Evolutionary conservation across 106 monocot species (phyloP).

Genomic region (Acorus gramineus): DNA sequence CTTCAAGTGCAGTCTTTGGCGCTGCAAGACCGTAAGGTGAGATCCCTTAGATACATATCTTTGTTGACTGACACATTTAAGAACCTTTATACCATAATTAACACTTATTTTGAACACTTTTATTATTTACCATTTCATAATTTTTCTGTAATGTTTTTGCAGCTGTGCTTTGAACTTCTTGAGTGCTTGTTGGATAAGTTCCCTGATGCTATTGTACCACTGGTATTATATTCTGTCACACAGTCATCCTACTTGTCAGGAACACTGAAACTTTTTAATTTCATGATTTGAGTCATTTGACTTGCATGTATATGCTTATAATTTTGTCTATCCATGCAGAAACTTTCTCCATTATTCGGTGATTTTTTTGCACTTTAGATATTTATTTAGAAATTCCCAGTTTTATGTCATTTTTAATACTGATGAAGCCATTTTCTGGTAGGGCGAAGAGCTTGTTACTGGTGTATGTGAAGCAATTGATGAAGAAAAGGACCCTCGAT

Average conservation of each 20-base stretch:
- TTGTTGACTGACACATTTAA: background rate
- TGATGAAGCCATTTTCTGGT: background rate
- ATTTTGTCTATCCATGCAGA: too few relatives aligned
- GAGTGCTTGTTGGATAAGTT: slow-evolving; percentile 50
- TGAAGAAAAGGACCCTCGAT: slow-evolving; percentile 83
- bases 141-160: slow-evolving; percentile 8
- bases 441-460: slow-evolving; percentile 68
- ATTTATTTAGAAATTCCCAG: too few relatives aligned
- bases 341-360: too few relatives aligned
- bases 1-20: slow-evolving; percentile 64
- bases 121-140: slow-evolving; percentile 2
- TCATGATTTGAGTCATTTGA: too few relatives aligned
- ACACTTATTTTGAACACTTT: background rate
- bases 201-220: slow-evolving; percentile 23
- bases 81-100: too few relatives aligned
- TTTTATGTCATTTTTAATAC: too few relatives aligned
- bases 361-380: too few relatives aligned
- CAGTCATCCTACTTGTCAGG: too few relatives aligned
- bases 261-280: too few relatives aligned
- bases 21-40: slow-evolving; percentile 72
- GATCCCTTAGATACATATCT: background rate
- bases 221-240: slow-evolving; percentile 30
- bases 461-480: slow-evolving; percentile 82
- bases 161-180: slow-evolving; percentile 87
- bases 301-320: too few relatives aligned